A percentile compares a stretch with the other conserved stretches of the same genome.
phyloP scores from a whole-genome alignment of 768 basidiomycete species.

The Sarcomyxa edulis region DNA sequence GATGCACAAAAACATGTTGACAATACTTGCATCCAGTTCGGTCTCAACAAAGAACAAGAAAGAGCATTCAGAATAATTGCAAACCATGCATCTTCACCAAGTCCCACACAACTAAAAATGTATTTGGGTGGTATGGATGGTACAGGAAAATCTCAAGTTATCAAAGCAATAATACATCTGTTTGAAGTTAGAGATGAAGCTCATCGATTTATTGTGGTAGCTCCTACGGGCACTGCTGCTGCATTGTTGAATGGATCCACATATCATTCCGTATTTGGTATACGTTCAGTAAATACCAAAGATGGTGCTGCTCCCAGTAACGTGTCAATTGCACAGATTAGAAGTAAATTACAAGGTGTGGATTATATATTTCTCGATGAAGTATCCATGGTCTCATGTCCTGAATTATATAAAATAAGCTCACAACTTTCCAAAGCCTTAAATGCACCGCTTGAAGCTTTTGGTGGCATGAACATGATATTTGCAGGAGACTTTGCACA shows the following conservation, averaged over 20 bases:
- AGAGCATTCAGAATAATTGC: slow-evolving; percentile 24
- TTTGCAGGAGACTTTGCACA: slow-evolving; percentile 29
- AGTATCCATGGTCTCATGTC: slow-evolving; percentile 27
- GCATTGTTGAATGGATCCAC: slow-evolving; percentile 15
- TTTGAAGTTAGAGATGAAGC: slow-evolving; percentile 9
- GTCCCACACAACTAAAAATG: slow-evolving; percentile 21
- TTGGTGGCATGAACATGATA: slow-evolving; percentile 25
- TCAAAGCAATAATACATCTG: slow-evolving; percentile 13
- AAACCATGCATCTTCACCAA: slow-evolving; percentile 14
- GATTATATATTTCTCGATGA: slow-evolving; percentile 31
- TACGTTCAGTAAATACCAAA: slow-evolving; percentile 5
- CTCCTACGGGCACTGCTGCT: slow-evolving; percentile 19
- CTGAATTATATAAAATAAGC: slow-evolving; percentile 18
- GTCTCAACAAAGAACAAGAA: slow-evolving; percentile 16
- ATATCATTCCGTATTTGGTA: slow-evolving; percentile 14
- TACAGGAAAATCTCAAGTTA: slow-evolving; percentile 26
- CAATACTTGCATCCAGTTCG: background rate
- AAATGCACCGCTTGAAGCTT: slow-evolving; percentile 10
- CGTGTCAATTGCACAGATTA: no score
- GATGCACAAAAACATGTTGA: no score
- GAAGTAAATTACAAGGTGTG: slow-evolving; percentile 11
- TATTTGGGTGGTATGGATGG: slow-evolving; percentile 28
- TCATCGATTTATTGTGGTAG: slow-evolving; percentile 13
- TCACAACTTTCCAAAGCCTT: slow-evolving; percentile 13
- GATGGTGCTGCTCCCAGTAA: background rate